Conservation (phyloP, 2,329 filamentous ascomycete species). For the Sphaerulina musiva region DNA sequence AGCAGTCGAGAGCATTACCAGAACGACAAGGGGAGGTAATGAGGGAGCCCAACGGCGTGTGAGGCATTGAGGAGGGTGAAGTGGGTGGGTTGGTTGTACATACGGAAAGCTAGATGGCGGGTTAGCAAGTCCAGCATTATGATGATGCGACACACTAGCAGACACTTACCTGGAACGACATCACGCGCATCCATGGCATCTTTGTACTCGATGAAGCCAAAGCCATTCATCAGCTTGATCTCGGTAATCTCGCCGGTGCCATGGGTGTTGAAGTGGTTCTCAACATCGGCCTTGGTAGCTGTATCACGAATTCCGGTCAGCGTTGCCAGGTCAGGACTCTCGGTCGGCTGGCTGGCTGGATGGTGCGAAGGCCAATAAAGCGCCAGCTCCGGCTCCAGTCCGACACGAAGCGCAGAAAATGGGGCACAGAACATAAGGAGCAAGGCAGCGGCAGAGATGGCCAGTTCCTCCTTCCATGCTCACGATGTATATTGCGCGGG, state of each 20-base stretch:
- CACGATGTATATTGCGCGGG: constrained; percentile 16
- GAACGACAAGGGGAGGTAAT: constrained; percentile 7
- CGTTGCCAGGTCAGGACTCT: constrained; percentile 29
- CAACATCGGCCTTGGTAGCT: constrained; percentile 96
- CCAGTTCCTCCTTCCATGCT: constrained; percentile 19
- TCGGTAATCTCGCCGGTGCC: constrained; percentile 96
- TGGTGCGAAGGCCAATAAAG: constrained; percentile 14
- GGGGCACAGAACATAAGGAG: constrained; percentile 3
- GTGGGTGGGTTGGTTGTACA: constrained; percentile 22
- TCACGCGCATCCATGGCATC: constrained; percentile 97
- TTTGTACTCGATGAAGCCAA: constrained; percentile 99
- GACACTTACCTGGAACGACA: constrained; percentile 81
- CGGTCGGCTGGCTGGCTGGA: constrained; percentile 9
- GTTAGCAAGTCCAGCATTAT: constrained; percentile 22
- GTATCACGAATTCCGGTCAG: constrained; percentile 45
- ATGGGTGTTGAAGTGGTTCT: constrained; percentile 90
- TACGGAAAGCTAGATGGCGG: constrained; percentile 49
- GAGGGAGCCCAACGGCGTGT: constrained; percentile 15
- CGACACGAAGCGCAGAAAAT: constrained; percentile 15
- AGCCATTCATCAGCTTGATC: constrained; percentile 99
- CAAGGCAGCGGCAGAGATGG: constrained; percentile 15
- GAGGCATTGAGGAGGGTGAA: constrained; percentile 8
- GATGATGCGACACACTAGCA: constrained; percentile 9
- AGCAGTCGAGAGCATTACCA: constrained; percentile 26
- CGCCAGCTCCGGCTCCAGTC: constrained; percentile 29